These are phyloP conservation scores for Hyphopichia burtonii DNA, from an alignment of 1,139 yeast genomes.

Conservation along the genomic window DNA sequence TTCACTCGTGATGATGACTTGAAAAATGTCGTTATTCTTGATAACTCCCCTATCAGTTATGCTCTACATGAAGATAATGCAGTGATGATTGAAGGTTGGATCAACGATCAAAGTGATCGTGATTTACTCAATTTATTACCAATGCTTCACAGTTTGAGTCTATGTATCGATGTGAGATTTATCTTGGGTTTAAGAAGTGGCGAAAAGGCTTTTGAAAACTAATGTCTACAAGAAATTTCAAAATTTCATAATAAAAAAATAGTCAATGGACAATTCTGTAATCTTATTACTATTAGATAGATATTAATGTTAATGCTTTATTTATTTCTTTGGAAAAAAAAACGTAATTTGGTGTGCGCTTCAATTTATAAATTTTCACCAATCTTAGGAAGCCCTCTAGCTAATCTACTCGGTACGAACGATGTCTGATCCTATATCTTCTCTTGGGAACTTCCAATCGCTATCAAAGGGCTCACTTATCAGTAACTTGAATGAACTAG, in stretches of 20 bases:
- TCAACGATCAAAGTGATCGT: constrained; percentile 86
- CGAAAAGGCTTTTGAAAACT: constrained; percentile 60
- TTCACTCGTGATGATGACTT: constrained; percentile 53
- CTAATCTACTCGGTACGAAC: too few species aligned
- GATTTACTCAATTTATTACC: constrained; percentile 82
- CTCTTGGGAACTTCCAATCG: background rate
- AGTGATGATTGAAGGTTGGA: constrained; percentile 95
- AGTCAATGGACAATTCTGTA: background rate
- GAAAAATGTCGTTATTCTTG: constrained; percentile 75
- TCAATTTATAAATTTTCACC: too few species aligned
- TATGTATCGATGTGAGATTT: constrained; percentile 83
- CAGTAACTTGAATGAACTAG: background rate
- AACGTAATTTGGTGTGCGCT: background rate
- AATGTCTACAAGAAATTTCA: background rate
- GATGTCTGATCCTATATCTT: background rate
- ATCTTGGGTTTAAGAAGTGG: constrained; percentile 77
- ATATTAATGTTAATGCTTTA: background rate
- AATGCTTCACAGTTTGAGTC: constrained; percentile 71
- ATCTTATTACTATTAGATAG: background rate
- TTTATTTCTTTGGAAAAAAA: background rate
- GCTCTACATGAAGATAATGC: constrained; percentile 85
- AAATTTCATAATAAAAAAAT: too few species aligned
- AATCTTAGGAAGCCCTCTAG: too few species aligned
- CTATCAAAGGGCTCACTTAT: background rate
- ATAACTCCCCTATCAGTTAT: constrained; percentile 90